A percentile compares a stretch with the other conserved stretches of the same genome.
Evolutionary conservation across 495 filamentous ascomycete genomes (phyloP).

Genomic region (Aspergillus indologenus): DNA sequence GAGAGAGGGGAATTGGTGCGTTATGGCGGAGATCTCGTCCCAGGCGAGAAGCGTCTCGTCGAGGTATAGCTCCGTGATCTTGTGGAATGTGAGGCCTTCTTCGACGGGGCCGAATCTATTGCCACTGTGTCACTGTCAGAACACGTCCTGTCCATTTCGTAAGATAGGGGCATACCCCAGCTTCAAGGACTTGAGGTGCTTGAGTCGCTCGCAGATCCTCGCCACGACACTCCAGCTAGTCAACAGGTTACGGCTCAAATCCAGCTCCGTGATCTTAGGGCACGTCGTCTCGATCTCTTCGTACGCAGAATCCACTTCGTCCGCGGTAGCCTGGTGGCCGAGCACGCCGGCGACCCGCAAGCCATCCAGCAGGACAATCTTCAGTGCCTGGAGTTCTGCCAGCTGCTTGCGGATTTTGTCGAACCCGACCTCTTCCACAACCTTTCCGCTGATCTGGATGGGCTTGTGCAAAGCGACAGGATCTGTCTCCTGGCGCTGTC

Average conservation of each 20-base stretch:
- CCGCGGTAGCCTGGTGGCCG: conserved; percentile 32
- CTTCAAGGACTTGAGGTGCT: conserved; percentile 58
- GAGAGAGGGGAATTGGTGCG: conserved; percentile 57
- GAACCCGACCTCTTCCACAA: conserved; percentile 93
- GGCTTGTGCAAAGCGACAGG: conserved; percentile 32
- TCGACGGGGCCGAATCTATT: conserved; percentile 65
- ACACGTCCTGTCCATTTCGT: neutral
- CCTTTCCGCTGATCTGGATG: conserved; percentile 77
- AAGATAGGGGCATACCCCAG: conserved; percentile 57
- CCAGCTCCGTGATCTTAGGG: conserved; percentile 72
- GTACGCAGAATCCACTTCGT: conserved; percentile 22
- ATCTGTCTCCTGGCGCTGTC: conserved; percentile 23
- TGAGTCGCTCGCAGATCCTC: conserved; percentile 65
- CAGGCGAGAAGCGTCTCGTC: conserved; percentile 70
- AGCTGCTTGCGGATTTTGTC: conserved; percentile 84
- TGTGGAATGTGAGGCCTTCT: conserved; percentile 45
- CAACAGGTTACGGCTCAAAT: conserved; percentile 83
- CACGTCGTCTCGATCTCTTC: conserved; percentile 36
- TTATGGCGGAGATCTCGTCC: conserved; percentile 48
- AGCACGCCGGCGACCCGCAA: conserved; percentile 52
- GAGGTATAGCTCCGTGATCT: conserved; percentile 66
- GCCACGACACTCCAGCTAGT: conserved; percentile 60
- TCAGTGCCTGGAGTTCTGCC: conserved; percentile 71
- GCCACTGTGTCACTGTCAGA: conserved; percentile 52
- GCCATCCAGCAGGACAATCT: conserved; percentile 78